Evolutionary conservation across 768 basidiomycete genomes (phyloP), one percentile per base, ranked within the genome.

Genomic region (Lactarius tabidus): DNA sequence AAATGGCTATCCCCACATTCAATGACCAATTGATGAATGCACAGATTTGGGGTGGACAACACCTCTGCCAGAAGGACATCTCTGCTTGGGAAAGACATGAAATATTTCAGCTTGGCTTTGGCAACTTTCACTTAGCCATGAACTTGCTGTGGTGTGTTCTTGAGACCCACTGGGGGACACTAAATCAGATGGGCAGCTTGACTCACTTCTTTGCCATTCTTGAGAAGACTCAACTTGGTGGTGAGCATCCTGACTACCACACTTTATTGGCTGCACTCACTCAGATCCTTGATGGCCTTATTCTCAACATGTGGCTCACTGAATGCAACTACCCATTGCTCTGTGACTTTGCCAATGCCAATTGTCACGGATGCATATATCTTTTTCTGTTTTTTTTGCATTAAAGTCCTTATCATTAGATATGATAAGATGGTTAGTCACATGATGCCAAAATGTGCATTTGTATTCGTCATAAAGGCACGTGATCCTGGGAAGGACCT

Each of bases 171-270:
- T 23, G n/a, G 9, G 57, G 57, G 1, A 39, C 23, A 8, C 14
- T 26, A 2, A 14, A 29, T 20, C 36, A 59, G n/a, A 8, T 6
- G 3, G 39, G 57, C 26, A 59, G 57, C 7, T 39, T 59, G 3
- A 23, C 38, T 5, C 41, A 20, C 5, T 29, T 59, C 18, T 39
- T 59, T 23, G 8, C 35, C 1, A 10, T 59, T 3, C 39, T 59
- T n/a, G 57, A 39, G 7, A 59, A 59, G 57, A 59, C 38, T 17
- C 57, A 39, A 3, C 57, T 39, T 39, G 57, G 35, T 1, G 23
- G 36, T 1, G 57, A 38, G 15, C 57, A 59, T 15, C 57, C 57
- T 26, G 39, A 59, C 39, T 59, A 39, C 28, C 57, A 59, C 29
- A 39, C 57, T 15, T 14, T 59, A 3, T 8, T 26, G 39, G 20